Conservation (phyloP, 2,329 filamentous ascomycete genomes). For the Scytalidium lignicola region DNA sequence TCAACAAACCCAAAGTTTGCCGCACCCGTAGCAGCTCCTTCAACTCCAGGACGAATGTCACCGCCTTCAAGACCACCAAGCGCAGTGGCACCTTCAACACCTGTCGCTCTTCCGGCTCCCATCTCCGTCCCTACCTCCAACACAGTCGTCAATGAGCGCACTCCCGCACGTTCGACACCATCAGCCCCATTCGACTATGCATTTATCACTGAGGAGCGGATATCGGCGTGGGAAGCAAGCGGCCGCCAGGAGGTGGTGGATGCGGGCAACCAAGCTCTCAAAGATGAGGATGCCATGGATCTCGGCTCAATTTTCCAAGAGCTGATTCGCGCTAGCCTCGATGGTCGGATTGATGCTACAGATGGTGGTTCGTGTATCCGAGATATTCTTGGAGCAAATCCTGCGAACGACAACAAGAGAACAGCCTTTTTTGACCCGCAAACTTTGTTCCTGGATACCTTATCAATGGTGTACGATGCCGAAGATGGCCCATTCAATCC, state of each 20-base stretch:
- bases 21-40: slow-evolving; percentile 19
- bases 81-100: slow-evolving; percentile 22
- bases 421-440: slow-evolving; percentile 54
- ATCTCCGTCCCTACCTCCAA: not conserved
- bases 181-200: slow-evolving; percentile 60
- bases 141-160: slow-evolving; percentile 14
- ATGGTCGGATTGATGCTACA: slow-evolving; percentile 58
- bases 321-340: slow-evolving; percentile 69
- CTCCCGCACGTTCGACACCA: slow-evolving; percentile 24
- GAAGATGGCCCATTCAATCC: slow-evolving; percentile 48
- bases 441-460: slow-evolving; percentile 73
- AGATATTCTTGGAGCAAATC: slow-evolving; percentile 59
- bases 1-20: slow-evolving; percentile 22
- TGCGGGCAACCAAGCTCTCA: slow-evolving; percentile 57
- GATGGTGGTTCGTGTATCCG: slow-evolving; percentile 70
- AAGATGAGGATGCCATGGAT: slow-evolving; percentile 62
- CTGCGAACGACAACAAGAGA: slow-evolving; percentile 38
- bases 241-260: slow-evolving; percentile 65
- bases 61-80: slow-evolving; percentile 23
- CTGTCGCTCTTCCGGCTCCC: slow-evolving; percentile 14
- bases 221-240: slow-evolving; percentile 61
- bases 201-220: slow-evolving; percentile 64
- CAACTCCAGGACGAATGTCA: slow-evolving; percentile 29
- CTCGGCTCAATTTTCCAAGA: slow-evolving; percentile 78
- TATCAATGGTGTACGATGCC: slow-evolving; percentile 73